Evolutionary conservation across 1,139 yeast species (phyloP).

Genomic region (Suhomyces bolitotheri): DNA sequence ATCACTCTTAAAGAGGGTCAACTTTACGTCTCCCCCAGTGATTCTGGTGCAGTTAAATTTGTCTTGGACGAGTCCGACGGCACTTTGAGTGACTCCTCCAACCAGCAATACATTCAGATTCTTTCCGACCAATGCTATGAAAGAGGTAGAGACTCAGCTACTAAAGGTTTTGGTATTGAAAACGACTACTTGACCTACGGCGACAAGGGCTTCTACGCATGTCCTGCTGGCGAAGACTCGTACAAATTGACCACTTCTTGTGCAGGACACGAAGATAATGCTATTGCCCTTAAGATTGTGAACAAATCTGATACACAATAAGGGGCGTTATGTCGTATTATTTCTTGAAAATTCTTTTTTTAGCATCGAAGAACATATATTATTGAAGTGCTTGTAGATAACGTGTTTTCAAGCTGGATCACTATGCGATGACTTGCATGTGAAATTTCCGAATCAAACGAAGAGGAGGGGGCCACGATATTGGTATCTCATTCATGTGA

Average conservation of each 20-base stretch:
- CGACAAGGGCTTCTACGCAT: conserved; percentile 8
- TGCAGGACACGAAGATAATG: conserved; percentile 8
- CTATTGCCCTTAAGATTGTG: conserved; percentile 14
- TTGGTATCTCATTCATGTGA: no score
- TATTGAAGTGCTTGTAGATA: no score
- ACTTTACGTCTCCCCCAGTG: conserved; percentile 1
- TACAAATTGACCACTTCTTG: conserved; percentile 7
- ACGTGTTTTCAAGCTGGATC: no score
- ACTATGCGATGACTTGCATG: background rate
- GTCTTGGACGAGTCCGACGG: conserved; percentile 5
- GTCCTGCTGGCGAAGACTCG: conserved; percentile 4
- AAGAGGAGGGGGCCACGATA: no score
- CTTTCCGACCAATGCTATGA: conserved; percentile 21
- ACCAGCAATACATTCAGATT: conserved; percentile 2
- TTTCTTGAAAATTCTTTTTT: no score
- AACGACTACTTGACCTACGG: conserved; percentile 8
- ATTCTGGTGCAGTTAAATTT: conserved; percentile 1
- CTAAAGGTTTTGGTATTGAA: conserved; percentile 5
- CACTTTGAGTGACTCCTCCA: conserved; percentile 3
- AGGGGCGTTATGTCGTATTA: no score
- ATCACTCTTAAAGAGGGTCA: conserved; percentile 1
- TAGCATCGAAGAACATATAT: no score
- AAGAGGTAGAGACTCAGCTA: conserved; percentile 2
- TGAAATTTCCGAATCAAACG: no score
- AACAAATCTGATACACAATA: conserved; percentile 5